Base-by-base conservation (phyloP, 306 rosid species). In the Bauhinia variegata region DNA sequence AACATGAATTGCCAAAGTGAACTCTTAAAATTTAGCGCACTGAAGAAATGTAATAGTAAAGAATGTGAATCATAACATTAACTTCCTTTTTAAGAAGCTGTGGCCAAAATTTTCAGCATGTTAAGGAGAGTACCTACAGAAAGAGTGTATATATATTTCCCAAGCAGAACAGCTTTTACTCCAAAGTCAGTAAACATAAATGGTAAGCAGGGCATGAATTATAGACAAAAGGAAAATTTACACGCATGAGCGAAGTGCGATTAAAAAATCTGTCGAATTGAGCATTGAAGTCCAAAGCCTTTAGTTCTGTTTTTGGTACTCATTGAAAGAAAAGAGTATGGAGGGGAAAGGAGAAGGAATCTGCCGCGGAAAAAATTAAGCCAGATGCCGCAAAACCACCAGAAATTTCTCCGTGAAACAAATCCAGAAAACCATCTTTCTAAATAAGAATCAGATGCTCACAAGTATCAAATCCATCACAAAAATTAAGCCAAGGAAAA, bases 401-500 rank as follows among this genome's bases (percentile, higher is more conserved):
- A 60, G 54, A 51, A 52, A 30, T 63, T 14, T 71, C 48, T 56
- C 14, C 38, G 46, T 13, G 41, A 53, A 43, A 30, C 17, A 75
- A 64, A 68, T 63, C 55, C 30, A 19, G 64, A 31, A 68, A 54
- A 68, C 34, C 63, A 37, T 61, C 51, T 61, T 28, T 11, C 38
- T 31, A 44, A 15, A 37, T 63, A n/a, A 63, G 74, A 78, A 78
- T 31, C 69, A 49, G 68, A 62, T 49, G 46, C 65, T 64, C 55
- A 30, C 41, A 48, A 46, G 66, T 43, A 73, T 54, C 53, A 38
- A 67, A 60, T 37, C 41, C 63, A 75, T 66, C 77, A 6, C 43
- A 48, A 67, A 31, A 43, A 73, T 28, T 42, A 64, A 59, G 41
- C 61, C 43, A 44, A 12, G 11, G 5, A 44, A 13, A 58, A 2